Evolutionary conservation across 768 basidiomycete species (phyloP).

Genomic region (Panaeolus cyanescens): DNA sequence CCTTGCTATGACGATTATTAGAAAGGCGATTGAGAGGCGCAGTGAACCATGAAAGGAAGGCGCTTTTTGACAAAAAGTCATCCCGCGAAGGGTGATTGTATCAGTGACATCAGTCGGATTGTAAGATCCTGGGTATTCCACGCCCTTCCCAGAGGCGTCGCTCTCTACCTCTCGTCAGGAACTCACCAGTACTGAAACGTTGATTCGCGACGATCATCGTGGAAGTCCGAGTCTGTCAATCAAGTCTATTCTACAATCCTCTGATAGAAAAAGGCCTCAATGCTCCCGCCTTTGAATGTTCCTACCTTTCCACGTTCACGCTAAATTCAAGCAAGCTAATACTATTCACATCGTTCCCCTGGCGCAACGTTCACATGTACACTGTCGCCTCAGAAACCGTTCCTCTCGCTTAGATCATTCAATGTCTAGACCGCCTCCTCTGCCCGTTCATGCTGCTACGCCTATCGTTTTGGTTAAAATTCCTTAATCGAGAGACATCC

Average conservation of each 20-base stretch:
- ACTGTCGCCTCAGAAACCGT: background rate
- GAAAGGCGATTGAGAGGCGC: background rate
- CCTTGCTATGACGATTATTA: background rate
- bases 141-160: background rate
- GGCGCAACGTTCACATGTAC: no score
- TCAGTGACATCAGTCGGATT: background rate
- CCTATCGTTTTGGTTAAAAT: background rate
- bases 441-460: no score
- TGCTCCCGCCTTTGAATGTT: background rate
- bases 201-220: slow-evolving; percentile 1
- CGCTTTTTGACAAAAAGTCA: background rate
- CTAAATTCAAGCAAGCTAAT: no score
- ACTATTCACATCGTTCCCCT: no score
- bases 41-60: background rate
- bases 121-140: background rate
- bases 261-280: background rate
- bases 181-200: background rate
- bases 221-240: background rate
- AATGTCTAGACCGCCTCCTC: no score
- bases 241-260: background rate
- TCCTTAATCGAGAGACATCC: background rate
- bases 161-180: background rate
- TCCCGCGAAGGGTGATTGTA: background rate
- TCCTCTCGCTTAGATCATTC: no score
- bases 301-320: no score